Percentiles rank a stretch among this genome's conserved stretches.
Conservation (phyloP, 78 protist genomes). For the Dictyostelium capitatum region DNA sequence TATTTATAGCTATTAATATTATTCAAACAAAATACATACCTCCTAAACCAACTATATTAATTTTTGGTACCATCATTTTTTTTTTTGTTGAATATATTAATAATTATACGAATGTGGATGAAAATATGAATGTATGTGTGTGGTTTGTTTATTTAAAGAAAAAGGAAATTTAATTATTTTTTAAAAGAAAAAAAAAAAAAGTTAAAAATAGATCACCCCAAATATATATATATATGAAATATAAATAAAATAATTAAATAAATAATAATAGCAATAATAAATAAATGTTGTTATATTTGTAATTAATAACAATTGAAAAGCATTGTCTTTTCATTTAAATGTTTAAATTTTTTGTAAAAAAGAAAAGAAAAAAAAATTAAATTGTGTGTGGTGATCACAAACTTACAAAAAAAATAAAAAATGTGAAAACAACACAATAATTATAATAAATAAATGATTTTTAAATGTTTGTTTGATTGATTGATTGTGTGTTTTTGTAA, state of each 20-base stretch:
- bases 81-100: neutral
- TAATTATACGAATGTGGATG: neutral
- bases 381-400: no score
- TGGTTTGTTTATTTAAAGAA: neutral
- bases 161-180: neutral
- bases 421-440: no score
- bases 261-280: no score
- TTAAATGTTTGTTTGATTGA: no score
- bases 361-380: neutral
- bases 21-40: neutral
- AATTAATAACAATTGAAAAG: no score
- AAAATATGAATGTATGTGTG: neutral
- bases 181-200: neutral
- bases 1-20: neutral
- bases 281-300: no score
- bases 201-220: no score
- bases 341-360: neutral
- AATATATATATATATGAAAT: neutral
- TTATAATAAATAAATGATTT: no score
- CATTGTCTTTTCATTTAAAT: no score
- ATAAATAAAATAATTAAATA: neutral
- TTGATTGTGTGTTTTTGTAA: no score
- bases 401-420: no score
- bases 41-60: neutral
- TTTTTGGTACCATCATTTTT: conserved; percentile 14